Base-by-base conservation (phyloP, 2,329 filamentous ascomycete genomes). In the Coniochaeta prunicola region DNA sequence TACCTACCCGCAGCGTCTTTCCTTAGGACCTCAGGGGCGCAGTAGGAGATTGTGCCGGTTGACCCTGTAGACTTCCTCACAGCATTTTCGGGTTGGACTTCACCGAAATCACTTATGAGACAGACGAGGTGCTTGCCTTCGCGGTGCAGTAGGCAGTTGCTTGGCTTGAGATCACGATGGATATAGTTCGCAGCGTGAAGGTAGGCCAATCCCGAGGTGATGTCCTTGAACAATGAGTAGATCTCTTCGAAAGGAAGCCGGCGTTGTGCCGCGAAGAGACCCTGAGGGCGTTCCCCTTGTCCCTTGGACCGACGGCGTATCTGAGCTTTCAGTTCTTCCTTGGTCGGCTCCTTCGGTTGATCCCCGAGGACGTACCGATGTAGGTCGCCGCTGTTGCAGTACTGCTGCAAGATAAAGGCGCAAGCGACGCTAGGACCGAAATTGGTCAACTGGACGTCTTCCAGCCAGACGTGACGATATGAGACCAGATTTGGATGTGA, bases 41-140 rank as follows among this genome's bases (percentile, higher is more conserved):
- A 99, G 72, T 97, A 99, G 0, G 93, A 97, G 53, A 99, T 94
- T 0, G 94, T 99, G 1, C 94, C 94, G 0, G 94, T 99, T 0
- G 92, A 89, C 1, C 94, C 94, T 0, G 92, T 96, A 0, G 92
- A 96, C 59, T 89, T 90, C n/a, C 94, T 86, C 17, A 86, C 84
- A 0, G 84, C 83, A 67, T 93, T 89, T 64, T 92, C 90, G 1
- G 87, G 82, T 70, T 99, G 96, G 0, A 97, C 93, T 72, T 99
- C 94, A 42, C 96, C 94, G 75, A 99, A 99, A 70, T 99, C 94
- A 70, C 93, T 97, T 59, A 99, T 96, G 17, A 99, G 78, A 53
- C 96, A 96, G 57, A 82, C 84, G 12, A 92, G 77, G 42, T 86
- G 87, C 54, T 81, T 82, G 26, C 87, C 88, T 61, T 87, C 89